Evolutionary conservation across 805 yeast genomes (phyloP), one percentile per base, ranked within the genome.

Genomic region (Saccharomycopsis fibuligera): DNA sequence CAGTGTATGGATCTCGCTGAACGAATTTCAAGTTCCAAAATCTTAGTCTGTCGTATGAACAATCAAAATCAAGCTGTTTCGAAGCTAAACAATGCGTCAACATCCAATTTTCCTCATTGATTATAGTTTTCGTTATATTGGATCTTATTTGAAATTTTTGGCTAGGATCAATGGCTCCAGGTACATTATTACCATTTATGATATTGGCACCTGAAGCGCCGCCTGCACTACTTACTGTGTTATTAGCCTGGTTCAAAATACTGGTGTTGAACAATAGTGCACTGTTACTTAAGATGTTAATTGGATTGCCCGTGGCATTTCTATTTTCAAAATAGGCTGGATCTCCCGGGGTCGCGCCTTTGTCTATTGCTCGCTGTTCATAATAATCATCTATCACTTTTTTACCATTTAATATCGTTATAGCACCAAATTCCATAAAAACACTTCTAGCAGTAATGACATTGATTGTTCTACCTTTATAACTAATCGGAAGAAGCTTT

Each of bases 361-460:
- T 35, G n/a, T 47, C 46, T 14, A 56, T 47, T 12, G 56, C 56
- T 19, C 29, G 35, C 29, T 47, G 44, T 25, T 47, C 56, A 37
- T 48, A 86, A 63, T 90, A 93, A 64, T 93, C 99, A 67, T 93
- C 99, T 10, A 69, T 73, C 25, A 86, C 83, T 56, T 84, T 79
- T 54, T 75, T 77, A 38, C 99, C 99, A 46, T 86, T 84, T 19
- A 78, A 75, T 35, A 93, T 71, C 44, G 90, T 79, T 53, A 79
- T 78, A 22, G 96, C 86, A 3, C 99, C 99, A 70, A 93, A 91
- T 66, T 90, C 98, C 55, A 89, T 75, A 67, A 77, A 93, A 1
- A 89, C 81, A 14, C 95, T 82, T 49, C 95, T 76, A 0, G 99
- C 97, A 4, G 97, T 82, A 4, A 93, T 95, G 36, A 91, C 69